Conservation (phyloP, 2,329 filamentous ascomycete genomes). For the Ascochyta lentis region DNA sequence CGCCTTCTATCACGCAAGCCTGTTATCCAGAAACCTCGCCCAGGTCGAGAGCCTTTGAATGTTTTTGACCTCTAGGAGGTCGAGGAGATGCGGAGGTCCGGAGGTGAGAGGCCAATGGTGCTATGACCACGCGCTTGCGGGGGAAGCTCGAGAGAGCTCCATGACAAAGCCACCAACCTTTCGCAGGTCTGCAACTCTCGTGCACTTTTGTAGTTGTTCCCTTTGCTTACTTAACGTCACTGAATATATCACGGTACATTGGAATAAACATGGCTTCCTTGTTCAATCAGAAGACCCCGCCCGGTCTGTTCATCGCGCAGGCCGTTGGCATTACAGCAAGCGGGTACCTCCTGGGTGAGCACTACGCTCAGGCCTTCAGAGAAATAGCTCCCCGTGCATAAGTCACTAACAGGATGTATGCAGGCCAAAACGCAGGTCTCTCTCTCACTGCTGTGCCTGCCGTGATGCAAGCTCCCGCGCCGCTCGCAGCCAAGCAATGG, state of each 20-base stretch:
- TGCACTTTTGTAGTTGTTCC: background rate
- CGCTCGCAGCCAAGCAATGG: constrained; percentile 65
- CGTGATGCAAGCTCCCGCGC: constrained; percentile 62
- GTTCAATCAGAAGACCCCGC: constrained; percentile 33
- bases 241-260: no score
- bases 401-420: background rate
- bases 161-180: no score
- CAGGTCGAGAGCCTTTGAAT: no score
- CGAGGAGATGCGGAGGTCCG: no score
- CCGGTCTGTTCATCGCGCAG: constrained; percentile 56
- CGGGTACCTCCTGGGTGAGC: constrained; percentile 53
- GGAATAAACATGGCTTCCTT: constrained; percentile 28
- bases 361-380: background rate
- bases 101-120: no score
- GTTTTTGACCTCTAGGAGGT: no score
- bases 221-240: no score
- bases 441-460: constrained; percentile 59
- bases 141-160: no score
- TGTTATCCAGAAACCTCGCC: no score
- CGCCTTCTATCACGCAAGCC: no score
- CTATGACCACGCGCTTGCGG: no score
- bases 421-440: constrained; percentile 44
- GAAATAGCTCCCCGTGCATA: background rate
- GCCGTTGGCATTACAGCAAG: constrained; percentile 60
- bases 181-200: background rate